A percentile compares a stretch with the other conserved stretches of the same genome.
Evolutionary conservation across 352 stramenopile species (phyloP).

Genomic region (Pythium aristosporum): DNA sequence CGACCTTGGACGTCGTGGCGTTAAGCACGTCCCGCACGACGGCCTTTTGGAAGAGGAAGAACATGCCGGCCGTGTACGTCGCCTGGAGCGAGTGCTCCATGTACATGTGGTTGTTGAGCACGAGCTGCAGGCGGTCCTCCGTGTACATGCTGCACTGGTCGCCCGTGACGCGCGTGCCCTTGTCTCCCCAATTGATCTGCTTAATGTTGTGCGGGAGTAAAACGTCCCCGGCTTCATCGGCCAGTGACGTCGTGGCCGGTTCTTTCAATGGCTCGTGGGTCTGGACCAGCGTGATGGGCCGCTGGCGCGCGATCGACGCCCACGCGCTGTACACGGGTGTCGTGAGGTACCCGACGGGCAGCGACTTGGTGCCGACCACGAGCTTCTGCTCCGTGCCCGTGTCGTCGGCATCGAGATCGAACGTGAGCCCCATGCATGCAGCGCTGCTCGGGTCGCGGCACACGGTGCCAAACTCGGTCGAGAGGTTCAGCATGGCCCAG

Average conservation of each 20-base stretch:
- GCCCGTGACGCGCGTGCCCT: background rate
- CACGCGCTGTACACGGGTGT: background rate
- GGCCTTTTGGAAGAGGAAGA: conserved; percentile 17
- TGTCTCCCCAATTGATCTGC: background rate
- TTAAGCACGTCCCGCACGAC: background rate
- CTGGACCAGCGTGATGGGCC: conserved; percentile 1
- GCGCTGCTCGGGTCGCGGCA: background rate
- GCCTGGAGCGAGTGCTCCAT: conserved; percentile 15
- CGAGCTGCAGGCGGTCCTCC: conserved; percentile 6
- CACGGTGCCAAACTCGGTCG: background rate
- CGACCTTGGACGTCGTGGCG: background rate
- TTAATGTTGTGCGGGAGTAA: conserved; percentile 9
- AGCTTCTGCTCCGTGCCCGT: background rate
- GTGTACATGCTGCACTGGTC: conserved; percentile 1
- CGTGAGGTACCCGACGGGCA: conserved; percentile 2
- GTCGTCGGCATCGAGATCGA: background rate
- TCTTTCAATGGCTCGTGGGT: background rate
- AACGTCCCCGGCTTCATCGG: background rate
- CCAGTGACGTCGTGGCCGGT: background rate
- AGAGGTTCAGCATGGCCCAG: conserved; percentile 20
- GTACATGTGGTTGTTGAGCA: conserved; percentile 16
- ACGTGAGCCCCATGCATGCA: conserved; percentile 8
- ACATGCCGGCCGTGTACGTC: conserved; percentile 11
- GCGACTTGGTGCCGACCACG: background rate
- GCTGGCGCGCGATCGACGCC: background rate